Conservation (phyloP, 352 stramenopile species). For the Phytopythium litorale region DNA sequence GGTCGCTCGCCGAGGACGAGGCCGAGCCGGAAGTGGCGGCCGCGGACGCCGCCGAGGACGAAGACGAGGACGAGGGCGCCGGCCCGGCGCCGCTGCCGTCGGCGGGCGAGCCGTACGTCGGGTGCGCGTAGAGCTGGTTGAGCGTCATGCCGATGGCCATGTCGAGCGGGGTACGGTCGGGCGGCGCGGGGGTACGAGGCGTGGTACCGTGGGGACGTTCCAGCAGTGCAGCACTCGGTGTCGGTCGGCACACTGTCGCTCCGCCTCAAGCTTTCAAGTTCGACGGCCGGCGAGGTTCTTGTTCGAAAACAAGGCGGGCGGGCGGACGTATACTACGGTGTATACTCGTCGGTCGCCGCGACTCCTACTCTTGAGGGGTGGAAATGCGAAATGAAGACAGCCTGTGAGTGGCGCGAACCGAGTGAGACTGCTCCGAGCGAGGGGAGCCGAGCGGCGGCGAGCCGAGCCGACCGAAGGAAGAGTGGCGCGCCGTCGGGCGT, state of each 20-base stretch:
- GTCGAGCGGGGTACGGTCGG: background rate
- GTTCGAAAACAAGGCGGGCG: slow-evolving; percentile 2
- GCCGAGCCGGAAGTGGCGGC: background rate
- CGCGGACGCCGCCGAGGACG: background rate
- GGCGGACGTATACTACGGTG: background rate
- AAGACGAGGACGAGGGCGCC: background rate
- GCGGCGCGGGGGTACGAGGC: background rate
- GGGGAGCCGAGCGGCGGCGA: background rate
- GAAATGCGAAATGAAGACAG: slow-evolving; percentile 32
- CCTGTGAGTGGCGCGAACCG: background rate
- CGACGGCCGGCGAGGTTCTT: background rate
- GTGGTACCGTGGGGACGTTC: background rate
- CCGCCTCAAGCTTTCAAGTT: slow-evolving; percentile 7
- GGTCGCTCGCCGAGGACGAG: background rate
- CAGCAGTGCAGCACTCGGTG: background rate
- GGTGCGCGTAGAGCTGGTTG: slow-evolving; percentile 62
- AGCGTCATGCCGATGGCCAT: slow-evolving; percentile 73
- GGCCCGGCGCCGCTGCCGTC: slow-evolving; percentile 8
- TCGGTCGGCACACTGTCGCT: slow-evolving; percentile 1
- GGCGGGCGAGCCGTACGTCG: slow-evolving; percentile 12
- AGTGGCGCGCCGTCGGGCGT: background rate
- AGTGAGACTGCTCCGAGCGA: background rate
- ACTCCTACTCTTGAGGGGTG: slow-evolving; percentile 25
- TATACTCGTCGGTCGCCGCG: background rate
- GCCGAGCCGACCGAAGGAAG: background rate